Base-by-base conservation (phyloP, 1,284 basidiomycete species). In the Ganoderma leucocontextum region DNA sequence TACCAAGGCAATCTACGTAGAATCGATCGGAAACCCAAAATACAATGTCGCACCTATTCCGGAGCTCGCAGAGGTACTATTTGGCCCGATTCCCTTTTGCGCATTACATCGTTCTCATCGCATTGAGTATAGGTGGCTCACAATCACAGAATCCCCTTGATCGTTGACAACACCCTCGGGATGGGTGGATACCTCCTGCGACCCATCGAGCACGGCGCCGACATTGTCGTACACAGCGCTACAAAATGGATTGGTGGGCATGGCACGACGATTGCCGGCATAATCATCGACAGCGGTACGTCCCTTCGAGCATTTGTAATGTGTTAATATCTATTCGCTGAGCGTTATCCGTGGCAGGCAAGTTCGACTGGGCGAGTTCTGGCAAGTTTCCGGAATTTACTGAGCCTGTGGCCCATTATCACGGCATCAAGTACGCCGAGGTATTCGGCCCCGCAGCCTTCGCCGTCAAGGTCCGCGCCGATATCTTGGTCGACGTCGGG, bases 221-320 rank as follows among this genome's bases (percentile, higher is more conserved):
- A 97, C 76, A 93, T 97, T 67, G 86, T 96, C 86, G 92, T 95
- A 7, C 92, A 96, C 81, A 93, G 91, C 69, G 94, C 94, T 0
- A 96, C 95, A 2, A 96, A 97, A 78, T 96, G 95, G 95, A 95
- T 96, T 63, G 92, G 94, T 39, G 94, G 95, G 0, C 95, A 95
- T 78, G 95, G 95, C 67, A 96, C 92, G 2, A 95, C 94, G 33
- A 94, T 97, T 63, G 95, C 86, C 5, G 95, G 95, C 67, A 90
- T 96, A 25, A 84, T 97, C 70, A 78, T 96, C 64, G 95, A 95
- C 78, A 87, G 89, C 35, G 95, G 88, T 85, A 70, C 4, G 77
- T 15, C 15, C 6, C 9, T 73, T 22, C 8, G 1, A 15, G 12
- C 25, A 10, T 29, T 17, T 15, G 22, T 39, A 39, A 39, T n/a